Conservation (phyloP, 257 asterid genomes). For the Petrea volubilis region DNA sequence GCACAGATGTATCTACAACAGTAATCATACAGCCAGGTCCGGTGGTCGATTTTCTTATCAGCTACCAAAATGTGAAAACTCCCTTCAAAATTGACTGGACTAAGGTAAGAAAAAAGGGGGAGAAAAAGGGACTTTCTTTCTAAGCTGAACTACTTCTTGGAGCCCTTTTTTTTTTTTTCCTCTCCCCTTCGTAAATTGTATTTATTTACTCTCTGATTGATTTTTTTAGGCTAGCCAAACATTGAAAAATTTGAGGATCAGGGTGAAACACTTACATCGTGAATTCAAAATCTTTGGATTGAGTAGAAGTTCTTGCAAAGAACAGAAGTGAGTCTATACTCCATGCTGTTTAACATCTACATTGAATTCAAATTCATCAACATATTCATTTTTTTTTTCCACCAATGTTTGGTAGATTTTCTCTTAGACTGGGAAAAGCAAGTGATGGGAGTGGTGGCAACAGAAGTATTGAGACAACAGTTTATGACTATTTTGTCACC, state of each 20-base stretch:
- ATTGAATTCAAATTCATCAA: background rate
- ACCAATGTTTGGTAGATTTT: constrained; percentile 29
- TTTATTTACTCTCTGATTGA: background rate
- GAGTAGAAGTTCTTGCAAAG: constrained; percentile 45
- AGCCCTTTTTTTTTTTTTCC: no score
- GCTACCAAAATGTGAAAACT: constrained; percentile 42
- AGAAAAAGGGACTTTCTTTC: no score
- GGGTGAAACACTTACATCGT: constrained; percentile 33
- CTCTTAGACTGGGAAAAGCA: constrained; percentile 12
- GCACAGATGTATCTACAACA: constrained; percentile 50
- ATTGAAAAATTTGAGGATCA: constrained; percentile 45
- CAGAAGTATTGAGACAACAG: constrained; percentile 36
- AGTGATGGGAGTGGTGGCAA: constrained; percentile 12
- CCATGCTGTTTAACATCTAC: background rate
- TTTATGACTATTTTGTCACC: constrained; percentile 51
- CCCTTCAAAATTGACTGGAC: constrained; percentile 49
- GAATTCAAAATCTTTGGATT: constrained; percentile 53
- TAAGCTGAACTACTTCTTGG: background rate
- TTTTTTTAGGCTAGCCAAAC: constrained; percentile 40
- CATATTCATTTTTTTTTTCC: background rate
- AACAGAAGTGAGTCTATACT: constrained; percentile 42
- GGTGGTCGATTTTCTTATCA: constrained; percentile 44
- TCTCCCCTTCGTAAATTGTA: background rate
- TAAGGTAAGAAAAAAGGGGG: constrained; percentile 42
- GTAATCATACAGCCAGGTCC: constrained; percentile 46